phyloP scores from a whole-genome alignment of 1,284 basidiomycete genomes.

The Tremellales sp. region DNA sequence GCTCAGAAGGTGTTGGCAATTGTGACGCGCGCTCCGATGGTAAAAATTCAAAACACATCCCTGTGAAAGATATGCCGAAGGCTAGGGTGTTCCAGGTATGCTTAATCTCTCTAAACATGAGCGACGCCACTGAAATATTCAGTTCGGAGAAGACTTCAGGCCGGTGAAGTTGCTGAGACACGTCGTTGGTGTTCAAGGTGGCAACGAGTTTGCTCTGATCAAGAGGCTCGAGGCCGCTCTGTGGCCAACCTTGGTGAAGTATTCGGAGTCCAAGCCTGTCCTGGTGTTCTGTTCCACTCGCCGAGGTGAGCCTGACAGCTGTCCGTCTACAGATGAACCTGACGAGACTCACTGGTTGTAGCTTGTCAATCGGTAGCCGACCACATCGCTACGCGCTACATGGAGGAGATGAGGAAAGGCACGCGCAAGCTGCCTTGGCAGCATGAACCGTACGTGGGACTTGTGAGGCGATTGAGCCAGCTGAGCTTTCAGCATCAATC shows the following conservation, averaged over 20 bases:
- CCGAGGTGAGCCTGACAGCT: slow-evolving; percentile 56
- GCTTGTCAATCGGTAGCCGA: slow-evolving; percentile 59
- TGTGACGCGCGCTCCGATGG: neutral
- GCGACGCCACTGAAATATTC: neutral
- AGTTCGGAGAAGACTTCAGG: slow-evolving; percentile 89
- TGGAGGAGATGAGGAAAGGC: too few relatives aligned
- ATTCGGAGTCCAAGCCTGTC: slow-evolving; percentile 71
- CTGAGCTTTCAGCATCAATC: too few relatives aligned
- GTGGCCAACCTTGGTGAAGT: slow-evolving; percentile 63
- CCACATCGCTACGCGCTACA: slow-evolving; percentile 66
- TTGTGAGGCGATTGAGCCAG: too few relatives aligned
- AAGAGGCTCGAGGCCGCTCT: slow-evolving; percentile 69
- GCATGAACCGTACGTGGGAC: too few relatives aligned
- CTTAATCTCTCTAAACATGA: neutral
- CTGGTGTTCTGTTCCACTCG: slow-evolving; percentile 82
- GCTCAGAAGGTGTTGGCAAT: neutral
- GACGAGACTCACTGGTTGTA: slow-evolving; percentile 7
- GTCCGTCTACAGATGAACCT: too few relatives aligned
- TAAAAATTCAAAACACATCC: slow-evolving; percentile 2
- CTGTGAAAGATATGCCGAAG: slow-evolving; percentile 44
- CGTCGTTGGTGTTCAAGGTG: slow-evolving; percentile 60
- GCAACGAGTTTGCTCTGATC: slow-evolving; percentile 77
- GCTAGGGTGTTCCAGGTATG: slow-evolving; percentile 70
- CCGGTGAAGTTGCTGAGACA: slow-evolving; percentile 74
- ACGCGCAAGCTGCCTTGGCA: too few relatives aligned